Percentiles rank a stretch among this genome's conserved stretches.
These are phyloP conservation scores for Monotropa hypopitys DNA, from an alignment of 179 eudicot species.

Conservation along the genomic window DNA sequence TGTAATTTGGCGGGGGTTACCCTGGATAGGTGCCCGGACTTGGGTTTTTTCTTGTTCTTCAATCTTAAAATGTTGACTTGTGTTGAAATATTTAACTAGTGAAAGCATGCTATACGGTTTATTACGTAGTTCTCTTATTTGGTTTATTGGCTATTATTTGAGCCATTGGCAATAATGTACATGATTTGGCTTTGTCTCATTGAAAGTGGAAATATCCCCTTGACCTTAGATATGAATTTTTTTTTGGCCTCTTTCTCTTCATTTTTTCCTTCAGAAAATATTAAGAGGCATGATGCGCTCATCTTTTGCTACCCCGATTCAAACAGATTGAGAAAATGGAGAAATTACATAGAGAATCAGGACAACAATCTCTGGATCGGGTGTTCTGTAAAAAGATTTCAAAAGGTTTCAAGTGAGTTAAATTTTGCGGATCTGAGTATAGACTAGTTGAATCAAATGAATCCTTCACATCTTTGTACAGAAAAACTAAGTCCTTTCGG, in stretches of 20 bases:
- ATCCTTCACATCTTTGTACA: not conserved
- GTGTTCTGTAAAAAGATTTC: constrained; percentile 27
- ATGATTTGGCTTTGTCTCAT: not conserved
- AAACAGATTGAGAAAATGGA: constrained; percentile 38
- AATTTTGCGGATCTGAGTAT: not conserved
- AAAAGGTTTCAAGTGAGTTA: constrained; percentile 31
- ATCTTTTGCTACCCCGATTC: not conserved
- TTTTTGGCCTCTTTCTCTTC: not conserved
- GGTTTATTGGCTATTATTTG: not conserved
- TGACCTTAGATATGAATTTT: not conserved
- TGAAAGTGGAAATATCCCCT: not conserved
- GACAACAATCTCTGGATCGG: constrained; percentile 14
- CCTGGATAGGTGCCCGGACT: not conserved
- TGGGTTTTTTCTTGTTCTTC: not conserved
- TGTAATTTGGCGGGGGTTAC: not conserved
- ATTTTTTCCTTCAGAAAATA: not conserved
- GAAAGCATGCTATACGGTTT: not conserved
- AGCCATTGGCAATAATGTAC: not conserved
- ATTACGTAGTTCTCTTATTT: not conserved
- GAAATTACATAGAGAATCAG: constrained; percentile 12
- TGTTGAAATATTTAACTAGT: not conserved
- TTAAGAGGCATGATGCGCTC: not conserved
- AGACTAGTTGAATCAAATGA: not conserved
- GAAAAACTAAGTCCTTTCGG: not conserved
- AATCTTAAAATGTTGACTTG: not conserved